phyloP scores from a whole-genome alignment of 805 yeast species.

The Ogataea nonfermentans region DNA sequence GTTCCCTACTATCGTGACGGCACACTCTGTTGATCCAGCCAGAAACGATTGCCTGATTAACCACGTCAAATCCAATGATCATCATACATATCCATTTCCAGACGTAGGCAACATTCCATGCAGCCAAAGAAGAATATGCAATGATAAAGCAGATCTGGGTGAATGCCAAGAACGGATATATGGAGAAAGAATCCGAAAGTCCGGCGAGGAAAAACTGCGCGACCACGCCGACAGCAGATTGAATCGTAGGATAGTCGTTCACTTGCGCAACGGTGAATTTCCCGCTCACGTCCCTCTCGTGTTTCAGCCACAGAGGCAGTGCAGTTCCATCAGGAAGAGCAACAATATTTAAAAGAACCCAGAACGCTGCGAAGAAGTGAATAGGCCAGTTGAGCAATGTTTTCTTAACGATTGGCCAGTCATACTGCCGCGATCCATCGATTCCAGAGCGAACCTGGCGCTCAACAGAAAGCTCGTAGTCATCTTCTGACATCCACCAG shows the following conservation, averaged over 20 bases:
- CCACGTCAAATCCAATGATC: constrained; percentile 35
- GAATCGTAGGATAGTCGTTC: constrained; percentile 42
- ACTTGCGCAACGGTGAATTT: constrained; percentile 35
- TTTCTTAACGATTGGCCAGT: constrained; percentile 42
- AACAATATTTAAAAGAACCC: constrained; percentile 42
- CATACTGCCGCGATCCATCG: constrained; percentile 30
- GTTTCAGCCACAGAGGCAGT: constrained; percentile 39
- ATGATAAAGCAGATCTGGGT: constrained; percentile 35
- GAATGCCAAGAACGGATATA: constrained; percentile 36
- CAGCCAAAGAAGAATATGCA: constrained; percentile 38
- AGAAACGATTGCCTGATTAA: constrained; percentile 40
- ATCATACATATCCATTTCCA: constrained; percentile 41
- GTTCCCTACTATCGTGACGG: constrained; percentile 56
- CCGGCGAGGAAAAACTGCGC: constrained; percentile 41
- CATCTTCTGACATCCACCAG: constrained; percentile 28
- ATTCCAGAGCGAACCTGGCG: constrained; percentile 40
- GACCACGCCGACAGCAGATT: constrained; percentile 40
- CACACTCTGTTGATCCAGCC: constrained; percentile 41
- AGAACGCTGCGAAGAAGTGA: constrained; percentile 51
- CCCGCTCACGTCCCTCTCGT: constrained; percentile 23
- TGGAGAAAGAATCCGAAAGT: constrained; percentile 37
- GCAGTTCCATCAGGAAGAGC: constrained; percentile 42
- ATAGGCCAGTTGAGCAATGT: constrained; percentile 54
- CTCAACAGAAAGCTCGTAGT: constrained; percentile 37
- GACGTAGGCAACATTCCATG: constrained; percentile 41